These are phyloP conservation scores for Aspergillus leporis DNA, from an alignment of 495 filamentous ascomycete genomes.

Conservation along the genomic window DNA sequence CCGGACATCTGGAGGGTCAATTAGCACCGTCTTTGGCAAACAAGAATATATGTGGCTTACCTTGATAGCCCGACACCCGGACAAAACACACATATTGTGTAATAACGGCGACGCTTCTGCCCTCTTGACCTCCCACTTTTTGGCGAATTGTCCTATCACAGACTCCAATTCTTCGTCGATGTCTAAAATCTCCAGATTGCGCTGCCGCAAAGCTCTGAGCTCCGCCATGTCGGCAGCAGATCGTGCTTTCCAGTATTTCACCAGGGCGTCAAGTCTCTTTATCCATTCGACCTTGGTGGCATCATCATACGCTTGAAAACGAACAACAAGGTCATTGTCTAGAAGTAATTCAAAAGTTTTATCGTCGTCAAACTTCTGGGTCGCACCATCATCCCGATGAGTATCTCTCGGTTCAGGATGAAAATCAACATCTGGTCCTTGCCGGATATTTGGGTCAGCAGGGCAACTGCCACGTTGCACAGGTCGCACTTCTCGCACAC, in stretches of 20 bases:
- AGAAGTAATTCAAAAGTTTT: constrained; percentile 65
- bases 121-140: constrained; percentile 73
- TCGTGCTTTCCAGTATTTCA: constrained; percentile 68
- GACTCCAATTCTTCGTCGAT: constrained; percentile 75
- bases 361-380: constrained; percentile 54
- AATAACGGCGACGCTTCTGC: constrained; percentile 64
- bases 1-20: constrained; percentile 54
- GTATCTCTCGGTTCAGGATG: constrained; percentile 47
- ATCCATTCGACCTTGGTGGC: constrained; percentile 66
- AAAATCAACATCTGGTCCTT: constrained; percentile 53
- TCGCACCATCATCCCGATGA: constrained; percentile 53
- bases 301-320: constrained; percentile 64
- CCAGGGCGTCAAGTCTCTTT: constrained; percentile 55
- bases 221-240: constrained; percentile 55
- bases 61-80: constrained; percentile 65
- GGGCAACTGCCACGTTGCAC: constrained; percentile 51
- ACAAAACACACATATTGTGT: constrained; percentile 69
- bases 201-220: constrained; percentile 54
- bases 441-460: constrained; percentile 49
- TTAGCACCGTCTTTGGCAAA: background rate
- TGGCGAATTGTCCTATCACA: constrained; percentile 64
- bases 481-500: constrained; percentile 56
- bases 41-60: constrained; percentile 24
- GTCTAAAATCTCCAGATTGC: constrained; percentile 62
- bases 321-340: constrained; percentile 62